Conservation (phyloP, 306 rosid species). For the Dalbergia oliveri region DNA sequence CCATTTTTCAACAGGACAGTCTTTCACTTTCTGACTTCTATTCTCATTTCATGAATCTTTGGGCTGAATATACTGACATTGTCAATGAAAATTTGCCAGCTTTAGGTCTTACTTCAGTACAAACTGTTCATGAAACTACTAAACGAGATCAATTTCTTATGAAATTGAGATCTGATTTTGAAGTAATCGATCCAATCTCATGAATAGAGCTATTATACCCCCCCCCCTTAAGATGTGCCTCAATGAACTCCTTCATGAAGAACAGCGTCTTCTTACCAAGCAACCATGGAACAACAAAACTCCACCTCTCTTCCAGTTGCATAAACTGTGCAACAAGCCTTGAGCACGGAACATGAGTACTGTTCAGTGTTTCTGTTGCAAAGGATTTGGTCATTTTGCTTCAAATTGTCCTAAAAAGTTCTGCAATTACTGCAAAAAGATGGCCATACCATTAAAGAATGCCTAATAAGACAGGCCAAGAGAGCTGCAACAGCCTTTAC, state of each 20-base stretch:
- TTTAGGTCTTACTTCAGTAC: not conserved
- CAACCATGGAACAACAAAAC: too few relatives aligned
- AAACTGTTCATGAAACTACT: not conserved
- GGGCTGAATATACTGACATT: slow-evolving; percentile 3
- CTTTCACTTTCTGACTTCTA: not conserved
- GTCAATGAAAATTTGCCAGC: not conserved
- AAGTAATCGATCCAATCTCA: too few relatives aligned
- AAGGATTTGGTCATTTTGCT: not conserved
- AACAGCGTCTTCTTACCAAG: too few relatives aligned
- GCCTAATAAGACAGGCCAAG: not conserved
- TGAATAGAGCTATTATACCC: too few relatives aligned
- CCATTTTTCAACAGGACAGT: not conserved
- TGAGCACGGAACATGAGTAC: too few relatives aligned
- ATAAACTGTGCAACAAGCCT: too few relatives aligned
- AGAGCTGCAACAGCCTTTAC: not conserved
- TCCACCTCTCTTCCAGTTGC: not conserved
- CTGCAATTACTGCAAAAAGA: not conserved
- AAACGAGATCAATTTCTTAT: not conserved
- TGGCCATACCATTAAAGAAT: not conserved
- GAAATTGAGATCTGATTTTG: not conserved
- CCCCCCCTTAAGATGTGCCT: too few relatives aligned
- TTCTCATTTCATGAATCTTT: slow-evolving; percentile 19
- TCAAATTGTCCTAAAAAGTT: not conserved
- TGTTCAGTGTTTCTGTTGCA: too few relatives aligned
- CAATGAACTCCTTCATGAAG: too few relatives aligned